Conservation (phyloP, 306 rosid genomes). For the Medicago truncatula region MtrunA17r5.0-ANR NC_053046.1:24593001-24593500, state of each 20-base stretch:
- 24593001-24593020: too few species aligned
- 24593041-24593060: too few species aligned
- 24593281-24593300: slow-evolving; percentile 95
- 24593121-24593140: too few species aligned
- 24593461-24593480: slow-evolving; percentile 96
- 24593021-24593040: too few species aligned
- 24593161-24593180: too few species aligned
- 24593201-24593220: too few species aligned
- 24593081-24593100: too few species aligned
- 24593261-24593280: slow-evolving; percentile 73
- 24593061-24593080: too few species aligned
- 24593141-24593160: too few species aligned
- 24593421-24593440: slow-evolving; percentile 21
- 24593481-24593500: slow-evolving; percentile 87
- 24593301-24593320: slow-evolving; percentile 95
- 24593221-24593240: background rate
- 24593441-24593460: slow-evolving; percentile 18
- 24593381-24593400: background rate
- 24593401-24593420: slow-evolving; percentile 11
- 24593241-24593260: slow-evolving; percentile 50
- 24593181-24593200: too few species aligned
- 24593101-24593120: too few species aligned
- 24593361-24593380: background rate
- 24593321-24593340: slow-evolving; percentile 95
- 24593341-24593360: slow-evolving; percentile 77